Evolutionary conservation across 2,329 filamentous ascomycete species (phyloP).

Genomic region (Madurella fahalii): DNA sequence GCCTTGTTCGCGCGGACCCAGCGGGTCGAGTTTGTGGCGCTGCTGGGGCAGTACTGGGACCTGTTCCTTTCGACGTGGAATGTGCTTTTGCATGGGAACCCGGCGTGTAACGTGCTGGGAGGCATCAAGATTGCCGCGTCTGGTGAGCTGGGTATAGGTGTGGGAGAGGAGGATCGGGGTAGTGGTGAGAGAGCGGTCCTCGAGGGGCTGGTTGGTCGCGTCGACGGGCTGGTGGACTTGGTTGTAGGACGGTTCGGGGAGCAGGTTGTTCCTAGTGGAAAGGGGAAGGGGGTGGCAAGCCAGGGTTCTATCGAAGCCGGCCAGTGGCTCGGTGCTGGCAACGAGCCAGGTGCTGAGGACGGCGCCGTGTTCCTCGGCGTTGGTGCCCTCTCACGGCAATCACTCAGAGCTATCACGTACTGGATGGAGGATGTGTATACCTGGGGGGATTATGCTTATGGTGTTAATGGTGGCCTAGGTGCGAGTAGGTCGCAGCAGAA

Average conservation of each 20-base stretch:
- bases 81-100: constrained; percentile 85
- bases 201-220: constrained; percentile 76
- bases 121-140: constrained; percentile 85
- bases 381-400: constrained; percentile 66
- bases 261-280: constrained; percentile 28
- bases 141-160: constrained; percentile 87
- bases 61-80: constrained; percentile 71
- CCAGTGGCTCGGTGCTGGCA: constrained; percentile 73
- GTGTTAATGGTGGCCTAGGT: constrained; percentile 72
- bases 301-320: constrained; percentile 25
- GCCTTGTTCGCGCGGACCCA: constrained; percentile 62
- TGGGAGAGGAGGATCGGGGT: constrained; percentile 91
- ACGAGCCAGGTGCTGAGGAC: constrained; percentile 65
- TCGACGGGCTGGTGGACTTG: constrained; percentile 81
- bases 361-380: constrained; percentile 83
- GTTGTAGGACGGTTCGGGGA: constrained; percentile 80
- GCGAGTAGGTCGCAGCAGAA: constrained; percentile 54
- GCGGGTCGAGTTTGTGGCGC: constrained; percentile 64
- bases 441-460: constrained; percentile 81
- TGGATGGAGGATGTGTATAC: constrained; percentile 89
- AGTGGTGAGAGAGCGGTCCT: constrained; percentile 91
- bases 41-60: constrained; percentile 80
- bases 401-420: constrained; percentile 67
- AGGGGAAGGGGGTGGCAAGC: constrained; percentile 22
- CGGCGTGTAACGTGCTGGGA: constrained; percentile 71